Percentiles rank a stretch among this genome's conserved stretches.
These are phyloP conservation scores for Parmales sp. DNA, from an alignment of 108 stramenopile genomes.

Conservation along the genomic window DNA sequence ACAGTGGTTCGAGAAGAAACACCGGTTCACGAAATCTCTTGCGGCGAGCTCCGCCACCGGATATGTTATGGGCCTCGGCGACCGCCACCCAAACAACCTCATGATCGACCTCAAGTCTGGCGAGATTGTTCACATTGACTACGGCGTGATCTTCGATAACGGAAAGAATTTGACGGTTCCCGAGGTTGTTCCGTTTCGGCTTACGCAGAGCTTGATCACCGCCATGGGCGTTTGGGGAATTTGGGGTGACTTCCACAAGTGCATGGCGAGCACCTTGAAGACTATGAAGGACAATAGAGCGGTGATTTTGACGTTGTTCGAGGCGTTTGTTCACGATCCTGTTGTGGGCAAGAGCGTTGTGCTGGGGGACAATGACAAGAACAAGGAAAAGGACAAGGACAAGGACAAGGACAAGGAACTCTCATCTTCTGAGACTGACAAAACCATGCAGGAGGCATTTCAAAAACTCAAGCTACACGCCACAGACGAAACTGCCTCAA, in stretches of 20 bases:
- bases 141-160: conserved; percentile 21
- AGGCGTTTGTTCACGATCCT: neutral
- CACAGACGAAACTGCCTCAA: too few species aligned
- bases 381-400: neutral
- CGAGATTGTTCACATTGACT: conserved; percentile 33
- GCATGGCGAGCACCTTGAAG: neutral
- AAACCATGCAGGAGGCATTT: too few species aligned
- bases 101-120: conserved; percentile 36
- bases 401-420: too few species aligned
- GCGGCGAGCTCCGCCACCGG: conserved; percentile 9
- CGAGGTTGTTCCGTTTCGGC: conserved; percentile 19
- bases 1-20: neutral
- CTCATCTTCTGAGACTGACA: too few species aligned
- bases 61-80: conserved; percentile 48
- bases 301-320: neutral
- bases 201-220: neutral
- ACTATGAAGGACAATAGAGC: neutral
- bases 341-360: neutral
- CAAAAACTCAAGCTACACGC: too few species aligned
- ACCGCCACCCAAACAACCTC: conserved; percentile 56
- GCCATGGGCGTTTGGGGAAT: conserved; percentile 2
- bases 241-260: neutral
- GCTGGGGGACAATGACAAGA: neutral
- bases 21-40: neutral
- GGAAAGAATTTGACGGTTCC: conserved; percentile 13